Base-by-base conservation (phyloP, 768 basidiomycete genomes). In the Agaricus subrufescens region DNA sequence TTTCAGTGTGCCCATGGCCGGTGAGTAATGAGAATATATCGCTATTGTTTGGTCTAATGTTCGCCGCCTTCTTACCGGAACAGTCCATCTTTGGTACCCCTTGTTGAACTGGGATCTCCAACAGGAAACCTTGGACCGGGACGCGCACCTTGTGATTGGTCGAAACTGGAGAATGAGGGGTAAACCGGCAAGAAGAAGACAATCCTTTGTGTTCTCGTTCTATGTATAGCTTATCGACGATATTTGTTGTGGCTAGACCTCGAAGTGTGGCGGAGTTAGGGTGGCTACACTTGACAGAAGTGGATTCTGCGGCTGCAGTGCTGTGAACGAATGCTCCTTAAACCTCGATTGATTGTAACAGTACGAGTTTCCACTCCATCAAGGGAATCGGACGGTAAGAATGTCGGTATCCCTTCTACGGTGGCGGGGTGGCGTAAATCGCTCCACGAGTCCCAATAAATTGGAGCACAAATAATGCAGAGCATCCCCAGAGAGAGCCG, bases 1-100 rank as follows among this genome's bases (percentile, higher is more conserved):
- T 98, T 97, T 70, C 91, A 92, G 67, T 99, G 97, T 71, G 97
- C 97, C 31, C 97, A 99, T 70, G 97, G 96, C 66, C 79, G 91
- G 91, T 88, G 57, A 44, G 70, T 66, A 46, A 34, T 31, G 48
- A 37, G 50, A 53, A 26, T 50, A 54, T 57, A 58, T 61, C 38
- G 50, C 46, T 37, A 26, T 37, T 42, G 19, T 37, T 50, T 40
- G 25, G n/a, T 19, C 42, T 34, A 15, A 30, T 43, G 45, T 19
- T 50, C 15, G 23, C 29, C 43, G 42, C 55, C 49, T 57, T 44
- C 51, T 53, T 58, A 43, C 49, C 47, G 54, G 26, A 51, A 52
- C 58, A 78, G 76, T 40, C 76, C 76, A 25, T 75, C 75, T 56
- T 63, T 76, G 59, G 68, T 76, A 40, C 75, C 76, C 42, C 65